Evolutionary conservation across 2,329 filamentous ascomycete species (phyloP), one percentile per base, ranked within the genome.

Genomic region (Dothideomycetidae sp.): DNA sequence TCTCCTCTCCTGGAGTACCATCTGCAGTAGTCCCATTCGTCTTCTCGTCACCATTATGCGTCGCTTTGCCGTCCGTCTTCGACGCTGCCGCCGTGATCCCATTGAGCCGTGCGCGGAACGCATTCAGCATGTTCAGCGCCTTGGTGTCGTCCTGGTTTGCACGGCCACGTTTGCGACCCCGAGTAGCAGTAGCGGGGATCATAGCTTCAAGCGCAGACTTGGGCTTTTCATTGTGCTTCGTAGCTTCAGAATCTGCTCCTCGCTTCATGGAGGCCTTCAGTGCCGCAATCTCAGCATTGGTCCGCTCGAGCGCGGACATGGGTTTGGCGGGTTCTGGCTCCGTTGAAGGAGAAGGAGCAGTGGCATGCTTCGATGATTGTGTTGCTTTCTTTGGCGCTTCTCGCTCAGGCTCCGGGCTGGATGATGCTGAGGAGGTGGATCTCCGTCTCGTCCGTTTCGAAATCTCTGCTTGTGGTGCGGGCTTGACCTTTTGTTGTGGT

Each of bases 221-320:
- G 50, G 71, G 73, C 45, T 71, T 71, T 45, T 75, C 67, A 42
- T 66, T 62, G 17, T 67, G 64, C 1, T 66, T 42, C 32, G 48
- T 49, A 4, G 57, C 50, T 17, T 53, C 54, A 5, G 42, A 42
- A 10, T 54, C 48, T 5, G 51, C 48, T 14, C 68, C 78, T 21
- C 81, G 70, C 52, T 76, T 79, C 78, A 90, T 83, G 1, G 80
- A 85, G 5, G 79, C 79, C 55, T 86, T 88, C 3, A 90, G 62
- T 1, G 78, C 78, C 3, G 79, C 80, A 37, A 88, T 84, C 50
- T 90, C 78, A 26, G 81, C 80, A 46, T 86, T 86, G 3, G 80
- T 81, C 46, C 66, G 66, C 44, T 84, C 76, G 7, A 86, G 59
- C 15, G 37, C 33, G 33, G 42, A 41, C 42, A 44, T 41, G 39